Conservation (phyloP, 305 asterid genomes). For the Coffea humblotiana region DNA sequence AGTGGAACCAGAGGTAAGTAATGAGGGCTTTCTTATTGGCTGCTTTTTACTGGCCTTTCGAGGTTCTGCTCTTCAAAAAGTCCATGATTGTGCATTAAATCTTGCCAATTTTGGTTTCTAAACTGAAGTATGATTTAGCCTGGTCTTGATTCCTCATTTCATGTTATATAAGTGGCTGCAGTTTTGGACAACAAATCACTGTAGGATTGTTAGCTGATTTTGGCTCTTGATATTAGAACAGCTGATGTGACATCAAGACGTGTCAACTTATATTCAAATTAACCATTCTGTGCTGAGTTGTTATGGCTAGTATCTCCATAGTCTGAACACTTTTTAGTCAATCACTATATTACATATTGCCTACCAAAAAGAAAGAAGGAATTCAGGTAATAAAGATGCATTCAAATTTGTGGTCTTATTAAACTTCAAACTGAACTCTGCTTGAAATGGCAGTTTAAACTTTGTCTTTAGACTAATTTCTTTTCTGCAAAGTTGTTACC, state of each 20-base stretch:
- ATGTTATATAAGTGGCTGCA: not conserved
- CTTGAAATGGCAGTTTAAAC: not conserved
- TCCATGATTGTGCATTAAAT: not conserved
- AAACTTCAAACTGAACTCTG: not conserved
- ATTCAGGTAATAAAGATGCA: not conserved
- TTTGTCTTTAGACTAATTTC: not conserved
- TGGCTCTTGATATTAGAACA: not conserved
- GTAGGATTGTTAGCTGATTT: slow-evolving; percentile 1
- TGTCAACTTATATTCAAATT: not conserved
- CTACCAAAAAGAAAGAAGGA: not conserved
- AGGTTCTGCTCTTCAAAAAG: not conserved
- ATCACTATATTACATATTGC: not conserved
- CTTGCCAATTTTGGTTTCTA: not conserved
- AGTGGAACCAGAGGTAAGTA: slow-evolving; percentile 90
- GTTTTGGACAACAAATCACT: not conserved
- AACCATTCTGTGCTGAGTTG: not conserved
- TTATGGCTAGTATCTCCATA: not conserved
- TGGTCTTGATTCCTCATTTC: not conserved
- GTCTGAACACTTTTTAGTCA: not conserved
- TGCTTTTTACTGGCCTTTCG: not conserved
- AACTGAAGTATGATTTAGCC: not conserved
- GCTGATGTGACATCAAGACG: not conserved
- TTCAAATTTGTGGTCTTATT: not conserved
- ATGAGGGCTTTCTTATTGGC: slow-evolving; percentile 14
- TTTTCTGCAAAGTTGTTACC: not conserved